phyloP scores from a whole-genome alignment of 2,329 filamentous ascomycete species.

The Sphaceloma murrayae region DNA sequence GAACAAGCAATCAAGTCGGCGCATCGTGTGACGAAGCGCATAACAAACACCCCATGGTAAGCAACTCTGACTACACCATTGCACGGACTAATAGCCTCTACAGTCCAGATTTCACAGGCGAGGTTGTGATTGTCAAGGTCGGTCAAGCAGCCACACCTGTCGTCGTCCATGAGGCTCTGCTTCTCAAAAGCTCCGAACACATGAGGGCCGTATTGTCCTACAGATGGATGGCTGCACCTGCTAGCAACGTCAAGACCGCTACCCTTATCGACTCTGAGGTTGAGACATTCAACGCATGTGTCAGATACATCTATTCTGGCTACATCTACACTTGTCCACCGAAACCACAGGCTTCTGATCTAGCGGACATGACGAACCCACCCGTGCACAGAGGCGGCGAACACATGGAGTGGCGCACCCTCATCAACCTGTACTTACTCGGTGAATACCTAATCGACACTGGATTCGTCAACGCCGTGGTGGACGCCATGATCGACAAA shows the following conservation, averaged over 20 bases:
- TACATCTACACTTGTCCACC: not conserved
- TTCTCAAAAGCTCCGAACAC: not conserved
- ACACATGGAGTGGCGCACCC: constrained; percentile 10
- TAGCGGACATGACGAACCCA: not conserved
- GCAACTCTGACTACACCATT: not conserved
- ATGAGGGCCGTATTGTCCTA: not conserved
- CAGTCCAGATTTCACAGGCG: not conserved
- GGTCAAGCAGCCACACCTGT: not conserved
- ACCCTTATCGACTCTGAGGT: not conserved
- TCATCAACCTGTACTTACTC: constrained; percentile 17
- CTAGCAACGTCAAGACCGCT: not conserved
- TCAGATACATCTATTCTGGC: constrained; percentile 9
- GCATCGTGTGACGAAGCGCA: not conserved
- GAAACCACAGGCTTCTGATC: too few relatives aligned
- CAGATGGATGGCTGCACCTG: not conserved
- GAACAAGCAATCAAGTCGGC: not conserved
- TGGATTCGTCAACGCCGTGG: constrained; percentile 19
- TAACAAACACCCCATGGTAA: not conserved
- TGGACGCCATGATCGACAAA: constrained; percentile 18
- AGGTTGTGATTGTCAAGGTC: not conserved
- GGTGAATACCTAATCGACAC: constrained; percentile 19
- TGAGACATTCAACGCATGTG: not conserved
- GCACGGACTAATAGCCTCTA: not conserved
- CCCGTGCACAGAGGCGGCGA: not conserved
- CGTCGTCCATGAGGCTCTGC: not conserved